These are phyloP conservation scores for Vigna radiata DNA, from an alignment of 306 rosid genomes.

Conservation along the genomic window DNA sequence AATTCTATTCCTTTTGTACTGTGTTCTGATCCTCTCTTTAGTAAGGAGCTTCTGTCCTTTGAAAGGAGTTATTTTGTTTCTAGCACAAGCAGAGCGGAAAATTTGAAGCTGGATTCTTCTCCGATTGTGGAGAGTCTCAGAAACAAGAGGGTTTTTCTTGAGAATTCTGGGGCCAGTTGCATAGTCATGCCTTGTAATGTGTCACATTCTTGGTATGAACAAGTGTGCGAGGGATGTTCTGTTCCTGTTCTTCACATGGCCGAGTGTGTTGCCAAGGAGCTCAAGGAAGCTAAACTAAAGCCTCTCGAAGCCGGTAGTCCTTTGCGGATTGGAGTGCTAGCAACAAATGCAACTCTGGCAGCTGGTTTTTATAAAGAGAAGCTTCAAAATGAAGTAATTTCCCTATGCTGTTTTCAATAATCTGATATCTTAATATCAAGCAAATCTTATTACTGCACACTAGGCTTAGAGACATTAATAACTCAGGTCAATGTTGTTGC, in stretches of 20 bases:
- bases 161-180: conserved; percentile 75
- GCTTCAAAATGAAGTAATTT: conserved; percentile 76
- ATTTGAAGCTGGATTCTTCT: conserved; percentile 52
- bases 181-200: conserved; percentile 88
- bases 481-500: neutral
- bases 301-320: conserved; percentile 87
- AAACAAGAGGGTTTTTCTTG: conserved; percentile 68
- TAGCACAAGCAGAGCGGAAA: conserved; percentile 45
- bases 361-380: conserved; percentile 84
- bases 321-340: conserved; percentile 76
- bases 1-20: conserved; percentile 65
- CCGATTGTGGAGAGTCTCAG: conserved; percentile 58
- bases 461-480: neutral
- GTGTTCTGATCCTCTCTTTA: conserved; percentile 69
- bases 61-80: conserved; percentile 58
- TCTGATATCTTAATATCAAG: conserved; percentile 14
- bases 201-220: conserved; percentile 83
- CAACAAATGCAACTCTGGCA: conserved; percentile 63
- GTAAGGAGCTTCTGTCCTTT: conserved; percentile 57
- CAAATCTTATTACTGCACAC: conserved; percentile 20
- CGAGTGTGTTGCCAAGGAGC: conserved; percentile 81
- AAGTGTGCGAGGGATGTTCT: conserved; percentile 68
- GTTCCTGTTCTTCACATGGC: conserved; percentile 79
- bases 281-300: conserved; percentile 84
- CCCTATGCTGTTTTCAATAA: neutral